Conservation (phyloP, 2,329 filamentous ascomycete genomes). For the Diplocarpon mali region DNA sequence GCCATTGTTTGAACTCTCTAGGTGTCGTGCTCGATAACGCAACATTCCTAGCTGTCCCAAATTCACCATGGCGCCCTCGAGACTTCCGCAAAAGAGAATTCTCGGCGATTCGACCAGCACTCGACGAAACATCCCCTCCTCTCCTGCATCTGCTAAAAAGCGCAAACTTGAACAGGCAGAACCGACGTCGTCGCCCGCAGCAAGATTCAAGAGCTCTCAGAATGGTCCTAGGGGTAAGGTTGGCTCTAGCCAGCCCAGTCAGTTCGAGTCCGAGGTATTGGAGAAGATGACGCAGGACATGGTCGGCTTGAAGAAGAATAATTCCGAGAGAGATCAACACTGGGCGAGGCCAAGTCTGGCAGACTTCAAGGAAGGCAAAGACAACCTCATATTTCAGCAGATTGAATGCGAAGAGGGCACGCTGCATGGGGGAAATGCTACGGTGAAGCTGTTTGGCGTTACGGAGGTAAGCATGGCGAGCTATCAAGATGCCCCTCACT, state of each 20-base stretch:
- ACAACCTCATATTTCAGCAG: constrained; percentile 81
- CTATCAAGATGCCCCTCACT: constrained; percentile 5
- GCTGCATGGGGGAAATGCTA: constrained; percentile 61
- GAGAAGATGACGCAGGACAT: constrained; percentile 96
- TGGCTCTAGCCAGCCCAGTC: constrained; percentile 67
- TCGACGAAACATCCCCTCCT: constrained; percentile 49
- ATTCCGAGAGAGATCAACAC: constrained; percentile 84
- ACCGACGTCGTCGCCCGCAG: constrained; percentile 42
- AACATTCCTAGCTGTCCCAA: too few species aligned
- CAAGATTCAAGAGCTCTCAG: constrained; percentile 52
- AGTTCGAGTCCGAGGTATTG: constrained; percentile 86
- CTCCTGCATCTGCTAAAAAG: constrained; percentile 54
- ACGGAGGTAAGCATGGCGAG: constrained; percentile 48
- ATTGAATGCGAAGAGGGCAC: constrained; percentile 92
- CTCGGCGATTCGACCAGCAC: constrained; percentile 56
- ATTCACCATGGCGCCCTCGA: constrained; percentile 26
- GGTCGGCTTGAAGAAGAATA: constrained; percentile 70
- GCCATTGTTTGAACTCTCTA: too few species aligned
- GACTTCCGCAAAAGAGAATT: constrained; percentile 61
- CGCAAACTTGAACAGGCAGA: constrained; percentile 74
- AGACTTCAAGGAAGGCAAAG: constrained; percentile 49
- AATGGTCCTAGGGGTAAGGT: constrained; percentile 50
- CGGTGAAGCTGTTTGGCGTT: constrained; percentile 88
- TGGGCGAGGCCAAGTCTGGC: constrained; percentile 63
- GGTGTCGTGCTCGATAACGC: too few species aligned